phyloP scores from a whole-genome alignment of 257 asterid genomes.

The Solanum pennellii region DNA sequence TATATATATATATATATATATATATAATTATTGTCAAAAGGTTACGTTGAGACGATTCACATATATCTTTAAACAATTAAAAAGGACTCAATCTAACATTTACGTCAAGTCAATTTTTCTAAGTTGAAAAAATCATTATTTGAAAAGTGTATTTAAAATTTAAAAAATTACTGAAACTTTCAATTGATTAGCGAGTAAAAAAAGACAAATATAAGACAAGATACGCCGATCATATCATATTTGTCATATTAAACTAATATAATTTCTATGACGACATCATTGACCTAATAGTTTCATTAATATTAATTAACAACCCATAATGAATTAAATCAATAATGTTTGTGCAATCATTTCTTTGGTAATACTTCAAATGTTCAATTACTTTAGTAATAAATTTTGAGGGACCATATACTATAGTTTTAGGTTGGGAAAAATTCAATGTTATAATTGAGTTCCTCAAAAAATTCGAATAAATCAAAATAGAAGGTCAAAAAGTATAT shows the following conservation, averaged over 20 bases:
- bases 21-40: too few species aligned
- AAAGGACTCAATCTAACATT: neutral
- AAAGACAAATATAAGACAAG: neutral
- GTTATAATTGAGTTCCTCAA: neutral
- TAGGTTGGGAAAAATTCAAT: neutral
- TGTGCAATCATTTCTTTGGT: neutral
- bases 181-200: too few species aligned
- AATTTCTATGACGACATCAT: neutral
- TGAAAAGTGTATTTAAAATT: neutral
- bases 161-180: neutral
- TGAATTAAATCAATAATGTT: neutral
- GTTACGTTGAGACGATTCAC: rapidly evolving
- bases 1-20: too few species aligned
- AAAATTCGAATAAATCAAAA: too few species aligned
- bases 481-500: neutral
- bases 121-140: neutral
- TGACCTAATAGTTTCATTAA: neutral
- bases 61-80: neutral
- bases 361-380: neutral
- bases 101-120: neutral
- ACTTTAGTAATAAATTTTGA: neutral
- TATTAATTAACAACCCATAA: neutral
- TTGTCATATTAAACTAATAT: neutral
- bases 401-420: neutral
- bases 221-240: too few species aligned